Percentiles rank a stretch among this genome's conserved stretches.
These are phyloP conservation scores for Aspergillus hiratsukae DNA, from an alignment of 2,329 filamentous ascomycete genomes.

Conservation along the genomic window DNA sequence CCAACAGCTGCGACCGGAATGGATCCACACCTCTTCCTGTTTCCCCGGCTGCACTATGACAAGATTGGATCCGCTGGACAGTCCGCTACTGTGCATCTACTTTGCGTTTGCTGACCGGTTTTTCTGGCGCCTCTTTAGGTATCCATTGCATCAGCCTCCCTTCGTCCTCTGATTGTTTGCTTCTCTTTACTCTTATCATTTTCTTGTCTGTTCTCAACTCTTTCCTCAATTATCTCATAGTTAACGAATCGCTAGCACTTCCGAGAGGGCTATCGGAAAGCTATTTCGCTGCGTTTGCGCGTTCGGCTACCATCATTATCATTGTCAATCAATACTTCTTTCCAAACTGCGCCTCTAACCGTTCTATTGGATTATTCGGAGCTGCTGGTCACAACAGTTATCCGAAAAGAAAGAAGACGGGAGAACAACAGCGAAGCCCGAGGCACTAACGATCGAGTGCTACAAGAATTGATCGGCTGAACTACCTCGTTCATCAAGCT, in stretches of 20 bases:
- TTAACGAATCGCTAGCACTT: neutral
- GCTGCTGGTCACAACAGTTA: no score
- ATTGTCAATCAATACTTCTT: neutral
- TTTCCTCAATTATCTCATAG: neutral
- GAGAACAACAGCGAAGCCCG: neutral
- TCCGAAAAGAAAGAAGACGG: neutral
- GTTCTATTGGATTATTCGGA: no score
- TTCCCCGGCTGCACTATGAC: no score
- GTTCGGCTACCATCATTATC: neutral
- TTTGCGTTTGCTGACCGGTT: neutral
- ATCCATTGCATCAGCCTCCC: slow-evolving; percentile 6
- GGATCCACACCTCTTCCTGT: no score
- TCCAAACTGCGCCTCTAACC: no score
- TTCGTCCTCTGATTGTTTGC: neutral
- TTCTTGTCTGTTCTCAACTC: neutral
- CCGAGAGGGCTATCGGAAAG: neutral
- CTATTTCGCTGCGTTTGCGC: neutral
- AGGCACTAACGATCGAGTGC: neutral
- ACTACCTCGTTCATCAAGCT: slow-evolving; percentile 10
- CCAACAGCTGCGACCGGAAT: no score
- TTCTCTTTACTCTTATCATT: neutral
- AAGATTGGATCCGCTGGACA: no score
- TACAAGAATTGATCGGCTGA: slow-evolving; percentile 1
- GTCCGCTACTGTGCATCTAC: neutral
- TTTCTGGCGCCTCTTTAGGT: slow-evolving; percentile 5